A percentile compares a stretch with the other conserved stretches of the same genome.
phyloP scores from a whole-genome alignment of 2,329 filamentous ascomycete genomes.

The Cladosporium sp. region DNA sequence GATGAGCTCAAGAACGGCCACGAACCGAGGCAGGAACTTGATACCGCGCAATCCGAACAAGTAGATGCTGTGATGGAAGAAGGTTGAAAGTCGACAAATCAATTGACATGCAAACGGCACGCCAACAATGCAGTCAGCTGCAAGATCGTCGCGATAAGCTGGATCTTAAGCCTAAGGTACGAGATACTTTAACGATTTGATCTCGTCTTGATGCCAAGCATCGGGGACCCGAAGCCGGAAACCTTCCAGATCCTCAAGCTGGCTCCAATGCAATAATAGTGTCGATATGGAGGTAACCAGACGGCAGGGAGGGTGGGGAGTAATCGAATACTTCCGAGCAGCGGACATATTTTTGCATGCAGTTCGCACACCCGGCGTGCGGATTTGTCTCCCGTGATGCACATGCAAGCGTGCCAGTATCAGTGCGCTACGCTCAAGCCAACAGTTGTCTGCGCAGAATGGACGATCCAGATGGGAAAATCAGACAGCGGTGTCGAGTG shows the following conservation, averaged over 20 bases:
- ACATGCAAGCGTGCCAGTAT: not conserved
- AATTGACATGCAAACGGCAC: not conserved
- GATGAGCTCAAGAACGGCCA: not conserved
- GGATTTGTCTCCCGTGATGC: not conserved
- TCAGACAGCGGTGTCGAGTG: too few relatives aligned
- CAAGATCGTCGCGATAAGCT: not conserved
- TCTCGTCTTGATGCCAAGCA: too few relatives aligned
- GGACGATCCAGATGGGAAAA: too few relatives aligned
- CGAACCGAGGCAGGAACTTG: not conserved
- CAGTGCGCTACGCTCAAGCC: not conserved
- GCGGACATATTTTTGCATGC: too few relatives aligned
- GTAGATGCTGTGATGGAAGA: not conserved
- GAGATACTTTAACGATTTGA: too few relatives aligned
- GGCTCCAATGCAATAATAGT: too few relatives aligned
- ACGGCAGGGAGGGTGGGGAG: too few relatives aligned
- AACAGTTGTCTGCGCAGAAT: too few relatives aligned
- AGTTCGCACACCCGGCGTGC: not conserved
- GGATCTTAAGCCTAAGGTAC: not conserved
- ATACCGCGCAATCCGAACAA: not conserved
- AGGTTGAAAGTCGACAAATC: not conserved
- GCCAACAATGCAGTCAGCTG: not conserved
- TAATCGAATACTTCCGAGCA: too few relatives aligned
- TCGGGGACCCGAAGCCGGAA: too few relatives aligned
- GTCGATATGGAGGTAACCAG: too few relatives aligned
- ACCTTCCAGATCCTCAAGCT: too few relatives aligned